Percentiles rank a stretch among this genome's conserved stretches.
Conservation (phyloP, 2,329 filamentous ascomycete species). For the Penicillium sp. region DNA sequence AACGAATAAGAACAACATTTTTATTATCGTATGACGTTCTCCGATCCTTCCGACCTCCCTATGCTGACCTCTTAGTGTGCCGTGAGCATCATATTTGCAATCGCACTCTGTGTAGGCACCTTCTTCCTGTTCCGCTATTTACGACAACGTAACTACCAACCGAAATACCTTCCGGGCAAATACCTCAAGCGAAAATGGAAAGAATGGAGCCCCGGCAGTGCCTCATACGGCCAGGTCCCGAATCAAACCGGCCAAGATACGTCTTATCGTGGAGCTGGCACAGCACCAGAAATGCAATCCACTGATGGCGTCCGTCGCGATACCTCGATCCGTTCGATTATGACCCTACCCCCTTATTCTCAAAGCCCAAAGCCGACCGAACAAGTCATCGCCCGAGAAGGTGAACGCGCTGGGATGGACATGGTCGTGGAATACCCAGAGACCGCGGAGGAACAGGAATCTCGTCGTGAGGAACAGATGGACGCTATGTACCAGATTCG, state of each 20-base stretch:
- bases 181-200: slow-evolving; percentile 47
- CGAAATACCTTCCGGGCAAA: slow-evolving; percentile 45
- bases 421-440: slow-evolving; percentile 78
- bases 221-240: slow-evolving; percentile 37
- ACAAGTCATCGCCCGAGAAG: slow-evolving; percentile 74
- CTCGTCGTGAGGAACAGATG: slow-evolving; percentile 79
- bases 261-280: slow-evolving; percentile 22
- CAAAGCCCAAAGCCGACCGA: slow-evolving; percentile 64
- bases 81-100: slow-evolving; percentile 26
- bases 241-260: slow-evolving; percentile 19
- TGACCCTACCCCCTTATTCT: slow-evolving; percentile 83
- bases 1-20: slow-evolving; percentile 20
- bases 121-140: slow-evolving; percentile 37
- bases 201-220: slow-evolving; percentile 39
- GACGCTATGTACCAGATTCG: slow-evolving; percentile 84
- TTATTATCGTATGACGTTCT: slow-evolving; percentile 26
- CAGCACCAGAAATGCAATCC: slow-evolving; percentile 24
- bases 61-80: slow-evolving; percentile 19
- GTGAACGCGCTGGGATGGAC: slow-evolving; percentile 85
- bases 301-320: slow-evolving; percentile 59
- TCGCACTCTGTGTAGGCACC: slow-evolving; percentile 23
- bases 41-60: background rate
- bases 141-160: slow-evolving; percentile 39
- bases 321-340: slow-evolving; percentile 81
- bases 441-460: slow-evolving; percentile 68